A percentile compares a stretch with the other conserved stretches of the same genome.
These are phyloP conservation scores for Gnomoniopsis sp. DNA, from an alignment of 2,329 filamentous ascomycete genomes.

Conservation along the genomic window DNA sequence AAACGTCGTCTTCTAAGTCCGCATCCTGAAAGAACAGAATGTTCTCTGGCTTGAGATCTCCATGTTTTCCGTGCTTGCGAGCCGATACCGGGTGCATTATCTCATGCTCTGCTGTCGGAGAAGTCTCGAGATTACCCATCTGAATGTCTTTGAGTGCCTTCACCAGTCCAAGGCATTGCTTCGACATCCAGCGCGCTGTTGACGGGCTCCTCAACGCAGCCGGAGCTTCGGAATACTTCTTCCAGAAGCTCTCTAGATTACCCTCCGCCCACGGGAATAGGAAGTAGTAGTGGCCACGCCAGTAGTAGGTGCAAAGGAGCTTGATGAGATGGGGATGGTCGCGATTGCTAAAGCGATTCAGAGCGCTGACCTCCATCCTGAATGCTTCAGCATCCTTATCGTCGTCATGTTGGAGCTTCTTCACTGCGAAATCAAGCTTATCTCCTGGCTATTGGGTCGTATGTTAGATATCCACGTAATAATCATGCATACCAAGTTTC, in stretches of 20 bases:
- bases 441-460: background rate
- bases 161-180: background rate
- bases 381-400: background rate
- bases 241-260: background rate
- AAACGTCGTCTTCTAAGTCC: background rate
- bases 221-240: background rate
- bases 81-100: background rate
- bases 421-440: background rate
- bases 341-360: background rate
- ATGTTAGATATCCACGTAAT: background rate
- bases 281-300: background rate
- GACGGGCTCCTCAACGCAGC: background rate
- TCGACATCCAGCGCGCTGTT: background rate
- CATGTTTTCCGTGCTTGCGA: background rate
- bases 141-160: background rate
- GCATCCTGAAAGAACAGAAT: background rate
- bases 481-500: background rate
- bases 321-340: background rate
- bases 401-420: background rate
- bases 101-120: background rate
- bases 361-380: background rate
- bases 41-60: background rate
- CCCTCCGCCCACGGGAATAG: background rate
- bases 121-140: background rate
- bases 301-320: background rate